A percentile compares a stretch with the other conserved stretches of the same genome.
Evolutionary conservation across 2,329 filamentous ascomycete species (phyloP).

Genomic region (Ramularia collo-cygni): DNA sequence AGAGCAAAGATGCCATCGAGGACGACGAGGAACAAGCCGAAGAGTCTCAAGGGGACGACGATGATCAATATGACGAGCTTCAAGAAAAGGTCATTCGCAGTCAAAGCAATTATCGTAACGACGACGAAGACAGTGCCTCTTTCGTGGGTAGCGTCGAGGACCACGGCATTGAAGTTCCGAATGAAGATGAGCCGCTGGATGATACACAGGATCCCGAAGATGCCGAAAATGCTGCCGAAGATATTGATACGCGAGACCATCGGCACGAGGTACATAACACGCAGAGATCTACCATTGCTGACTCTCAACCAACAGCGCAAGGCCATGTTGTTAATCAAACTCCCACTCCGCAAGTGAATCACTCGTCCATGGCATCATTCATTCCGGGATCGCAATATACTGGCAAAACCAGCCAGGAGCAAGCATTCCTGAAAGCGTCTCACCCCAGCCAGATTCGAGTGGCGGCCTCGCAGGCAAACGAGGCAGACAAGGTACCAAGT

Average conservation of each 20-base stretch:
- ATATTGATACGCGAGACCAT: constrained; percentile 1
- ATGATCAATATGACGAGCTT: constrained; percentile 35
- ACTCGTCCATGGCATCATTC: constrained; percentile 30
- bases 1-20: constrained; percentile 9
- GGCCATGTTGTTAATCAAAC: neutral
- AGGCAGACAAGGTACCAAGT: constrained; percentile 24
- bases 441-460: constrained; percentile 12
- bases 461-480: constrained; percentile 9
- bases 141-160: constrained; percentile 6
- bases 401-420: constrained; percentile 26
- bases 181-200: constrained; percentile 4
- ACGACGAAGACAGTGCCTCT: constrained; percentile 14
- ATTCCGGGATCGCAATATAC: constrained; percentile 32
- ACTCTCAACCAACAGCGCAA: constrained; percentile 35
- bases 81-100: constrained; percentile 29
- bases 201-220: constrained; percentile 4
- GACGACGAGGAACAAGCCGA: constrained; percentile 24
- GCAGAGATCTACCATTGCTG: constrained; percentile 37
- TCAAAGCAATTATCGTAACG: constrained; percentile 20
- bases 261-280: constrained; percentile 11
- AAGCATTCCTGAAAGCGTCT: constrained; percentile 20
- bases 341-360: constrained; percentile 17
- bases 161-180: constrained; percentile 7
- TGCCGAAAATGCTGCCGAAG: constrained; percentile 6
- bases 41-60: constrained; percentile 18